phyloP scores from a whole-genome alignment of 352 stramenopile genomes.

The Globisporangium takayamanum region DNA sequence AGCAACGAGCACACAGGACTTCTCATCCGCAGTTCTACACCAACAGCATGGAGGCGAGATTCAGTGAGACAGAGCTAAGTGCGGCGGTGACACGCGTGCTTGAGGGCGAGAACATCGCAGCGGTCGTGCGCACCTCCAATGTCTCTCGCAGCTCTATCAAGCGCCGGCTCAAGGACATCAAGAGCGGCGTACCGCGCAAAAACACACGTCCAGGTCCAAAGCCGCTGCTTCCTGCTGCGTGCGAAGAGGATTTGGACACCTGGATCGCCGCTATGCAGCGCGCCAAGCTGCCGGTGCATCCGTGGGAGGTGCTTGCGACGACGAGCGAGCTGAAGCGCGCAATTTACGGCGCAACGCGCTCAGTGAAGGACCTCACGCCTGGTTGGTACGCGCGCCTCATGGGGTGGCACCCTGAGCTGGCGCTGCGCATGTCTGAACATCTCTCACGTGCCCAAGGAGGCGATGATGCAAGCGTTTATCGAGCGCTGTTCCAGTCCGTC shows the following conservation, averaged over 20 bases:
- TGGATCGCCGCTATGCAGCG: neutral
- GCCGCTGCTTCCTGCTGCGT: neutral
- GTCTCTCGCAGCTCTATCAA: neutral
- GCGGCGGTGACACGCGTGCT: neutral
- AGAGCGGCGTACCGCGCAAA: neutral
- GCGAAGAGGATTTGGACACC: neutral
- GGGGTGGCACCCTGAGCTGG: neutral
- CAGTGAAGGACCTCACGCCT: neutral
- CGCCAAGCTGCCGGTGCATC: neutral
- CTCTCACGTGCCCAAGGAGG: neutral
- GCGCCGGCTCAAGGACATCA: neutral
- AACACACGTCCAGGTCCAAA: neutral
- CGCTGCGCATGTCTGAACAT: neutral
- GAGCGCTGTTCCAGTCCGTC: neutral
- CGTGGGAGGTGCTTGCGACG: neutral
- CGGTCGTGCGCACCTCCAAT: neutral
- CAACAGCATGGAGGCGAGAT: too few species aligned
- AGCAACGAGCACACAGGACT: too few species aligned
- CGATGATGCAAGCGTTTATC: neutral
- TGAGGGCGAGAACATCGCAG: neutral
- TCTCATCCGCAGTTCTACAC: too few species aligned
- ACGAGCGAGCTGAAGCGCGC: neutral
- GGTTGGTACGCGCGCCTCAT: neutral
- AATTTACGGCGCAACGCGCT: neutral
- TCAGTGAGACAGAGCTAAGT: neutral